Percentiles rank a stretch among this genome's conserved stretches.
Conservation (phyloP, 2,329 filamentous ascomycete genomes). For the Hypoxylon sp. region DNA sequence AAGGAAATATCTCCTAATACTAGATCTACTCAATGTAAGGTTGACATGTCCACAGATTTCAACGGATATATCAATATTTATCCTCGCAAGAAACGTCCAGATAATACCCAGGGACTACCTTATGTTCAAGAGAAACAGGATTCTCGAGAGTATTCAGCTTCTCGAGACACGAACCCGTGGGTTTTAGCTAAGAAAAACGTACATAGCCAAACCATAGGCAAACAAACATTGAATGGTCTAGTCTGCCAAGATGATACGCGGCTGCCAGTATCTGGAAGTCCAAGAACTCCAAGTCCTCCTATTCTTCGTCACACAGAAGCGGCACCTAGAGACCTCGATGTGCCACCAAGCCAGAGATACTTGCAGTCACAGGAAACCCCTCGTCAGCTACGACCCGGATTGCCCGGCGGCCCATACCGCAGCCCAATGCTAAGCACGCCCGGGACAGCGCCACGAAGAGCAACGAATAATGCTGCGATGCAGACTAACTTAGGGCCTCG, state of each 20-base stretch:
- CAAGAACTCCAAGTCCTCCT: constrained; percentile 46
- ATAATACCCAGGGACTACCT: neutral
- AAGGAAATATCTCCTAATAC: neutral
- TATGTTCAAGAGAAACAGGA: constrained; percentile 5
- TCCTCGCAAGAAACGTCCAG: constrained; percentile 3
- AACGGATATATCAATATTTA: constrained; percentile 23
- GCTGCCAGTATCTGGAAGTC: constrained; percentile 10
- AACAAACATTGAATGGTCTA: neutral
- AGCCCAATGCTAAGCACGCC: constrained; percentile 46
- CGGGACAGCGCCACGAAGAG: constrained; percentile 10
- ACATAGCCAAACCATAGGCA: constrained; percentile 14
- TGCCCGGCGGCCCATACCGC: constrained; percentile 45
- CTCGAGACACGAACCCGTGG: constrained; percentile 54
- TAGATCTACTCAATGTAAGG: constrained; percentile 18
- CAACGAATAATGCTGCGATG: neutral
- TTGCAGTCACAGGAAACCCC: constrained; percentile 11
- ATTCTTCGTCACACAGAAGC: constrained; percentile 48
- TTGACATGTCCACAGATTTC: constrained; percentile 45
- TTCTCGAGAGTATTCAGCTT: constrained; percentile 3
- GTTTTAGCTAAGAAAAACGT: constrained; percentile 55
- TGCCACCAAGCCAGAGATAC: constrained; percentile 40
- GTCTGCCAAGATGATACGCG: neutral
- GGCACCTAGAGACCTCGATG: constrained; percentile 49
- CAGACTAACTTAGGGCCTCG: constrained; percentile 13
- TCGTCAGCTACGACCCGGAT: constrained; percentile 4